Evolutionary conservation across 768 basidiomycete genomes (phyloP), one percentile per base, ranked within the genome.

Genomic region (Termitomyces sp.): DNA sequence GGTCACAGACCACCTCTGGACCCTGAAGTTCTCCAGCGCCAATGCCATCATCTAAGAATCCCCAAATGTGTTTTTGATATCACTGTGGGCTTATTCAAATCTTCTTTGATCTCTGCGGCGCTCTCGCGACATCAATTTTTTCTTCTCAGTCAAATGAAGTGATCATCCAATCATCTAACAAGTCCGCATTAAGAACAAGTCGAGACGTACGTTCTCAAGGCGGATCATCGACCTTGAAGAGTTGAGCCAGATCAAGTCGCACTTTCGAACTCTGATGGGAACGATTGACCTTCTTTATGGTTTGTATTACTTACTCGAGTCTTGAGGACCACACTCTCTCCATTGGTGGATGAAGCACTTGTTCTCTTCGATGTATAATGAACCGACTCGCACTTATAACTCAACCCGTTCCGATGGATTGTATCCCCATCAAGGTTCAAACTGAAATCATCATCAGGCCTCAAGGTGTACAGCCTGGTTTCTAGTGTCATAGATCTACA

Each of bases 391-490:
- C 18, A 43, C 28, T 28, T 13, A 18, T 9, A 43, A 54, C 40
- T 26, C 26, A 8, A 46, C 49, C 35, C 51, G 54, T 61, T 50
- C 53, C 52, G 59, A 58, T 64, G 56, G 32, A 53, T 38, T 32
- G 28, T 18, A 61, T 32, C 50, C 10, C 35, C 51, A 61, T 60
- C 61, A 60, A 58, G 33, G 55, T 57, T 51, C 50, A 54, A 36
- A 51, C 52, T 44, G 53, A 32, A 35, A 52, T 56, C 59, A 60
- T 56, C 60, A 64, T 65, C 54, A 33, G 44, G 20, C 51, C 18
- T 44, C 36, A 13, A 33, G 12, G 6, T 50, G 65, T 64, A 76
- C 74, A 76, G 75, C 75, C 75, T 68, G 68, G 68, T 68, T 38
- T 51, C 47, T 53, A 41, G 30, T 36, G 35, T 49, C 30, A 62